These are phyloP conservation scores for Xylariaceae sp. DNA, from an alignment of 2,329 filamentous ascomycete genomes.

Conservation along the genomic window DNA sequence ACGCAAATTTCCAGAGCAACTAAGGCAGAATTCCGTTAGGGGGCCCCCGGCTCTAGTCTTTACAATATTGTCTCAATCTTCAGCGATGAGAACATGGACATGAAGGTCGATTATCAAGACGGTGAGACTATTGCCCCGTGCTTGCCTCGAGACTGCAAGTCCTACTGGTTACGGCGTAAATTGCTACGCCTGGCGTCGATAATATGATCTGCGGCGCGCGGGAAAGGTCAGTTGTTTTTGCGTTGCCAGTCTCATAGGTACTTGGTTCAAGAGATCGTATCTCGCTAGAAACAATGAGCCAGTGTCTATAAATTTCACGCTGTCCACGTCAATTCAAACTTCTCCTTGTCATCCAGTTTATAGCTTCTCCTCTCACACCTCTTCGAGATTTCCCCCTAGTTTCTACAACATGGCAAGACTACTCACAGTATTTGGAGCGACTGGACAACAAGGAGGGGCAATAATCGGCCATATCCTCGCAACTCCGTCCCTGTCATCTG, in stretches of 20 bases:
- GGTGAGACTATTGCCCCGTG: neutral
- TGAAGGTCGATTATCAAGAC: neutral
- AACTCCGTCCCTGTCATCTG: neutral
- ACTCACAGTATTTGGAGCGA: neutral
- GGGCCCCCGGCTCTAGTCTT: no score
- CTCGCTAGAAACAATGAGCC: no score
- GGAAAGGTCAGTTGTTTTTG: no score
- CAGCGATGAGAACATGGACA: neutral
- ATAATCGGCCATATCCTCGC: neutral
- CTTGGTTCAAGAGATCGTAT: no score
- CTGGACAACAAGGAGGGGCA: neutral
- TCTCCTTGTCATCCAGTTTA: neutral
- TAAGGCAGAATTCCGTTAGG: no score
- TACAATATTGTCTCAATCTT: neutral
- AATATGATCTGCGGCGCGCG: neutral
- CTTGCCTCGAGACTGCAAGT: neutral
- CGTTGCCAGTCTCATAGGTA: no score
- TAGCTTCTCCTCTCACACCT: neutral
- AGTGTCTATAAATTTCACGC: no score
- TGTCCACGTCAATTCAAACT: no score
- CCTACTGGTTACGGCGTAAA: neutral
- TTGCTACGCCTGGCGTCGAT: neutral
- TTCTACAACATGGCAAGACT: neutral
- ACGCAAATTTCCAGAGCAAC: no score
- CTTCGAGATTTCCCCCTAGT: neutral